These are phyloP conservation scores for Cairneyella variabilis DNA, from an alignment of 495 filamentous ascomycete species.

Conservation along the genomic window DNA sequence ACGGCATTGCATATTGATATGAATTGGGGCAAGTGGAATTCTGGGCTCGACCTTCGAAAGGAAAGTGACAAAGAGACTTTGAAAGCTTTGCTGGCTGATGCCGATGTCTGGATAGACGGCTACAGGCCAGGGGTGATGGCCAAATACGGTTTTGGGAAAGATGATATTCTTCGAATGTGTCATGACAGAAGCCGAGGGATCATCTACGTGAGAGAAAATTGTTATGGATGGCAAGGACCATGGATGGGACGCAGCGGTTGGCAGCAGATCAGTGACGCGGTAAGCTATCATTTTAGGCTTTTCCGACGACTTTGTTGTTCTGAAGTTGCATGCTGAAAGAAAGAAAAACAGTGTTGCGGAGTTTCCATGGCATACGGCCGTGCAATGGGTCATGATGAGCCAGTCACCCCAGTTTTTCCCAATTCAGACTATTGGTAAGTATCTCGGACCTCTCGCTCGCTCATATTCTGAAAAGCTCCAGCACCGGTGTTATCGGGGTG, in stretches of 20 bases:
- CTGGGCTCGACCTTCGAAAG: constrained; percentile 41
- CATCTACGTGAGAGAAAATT: constrained; percentile 68
- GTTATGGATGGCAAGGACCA: constrained; percentile 56
- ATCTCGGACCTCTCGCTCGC: too few relatives aligned
- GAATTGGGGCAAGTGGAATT: constrained; percentile 55
- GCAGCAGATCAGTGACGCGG: constrained; percentile 49
- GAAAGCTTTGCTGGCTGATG: constrained; percentile 49
- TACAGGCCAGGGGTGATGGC: constrained; percentile 62
- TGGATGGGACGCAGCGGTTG: constrained; percentile 47
- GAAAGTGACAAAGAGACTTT: constrained; percentile 37
- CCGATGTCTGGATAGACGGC: constrained; percentile 57
- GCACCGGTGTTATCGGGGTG: constrained; percentile 25
- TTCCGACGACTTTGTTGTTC: neutral
- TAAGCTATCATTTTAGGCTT: neutral
- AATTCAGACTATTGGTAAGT: constrained; percentile 33
- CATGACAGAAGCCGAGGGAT: constrained; percentile 51
- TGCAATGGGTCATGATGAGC: constrained; percentile 16
- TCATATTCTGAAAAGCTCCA: too few relatives aligned
- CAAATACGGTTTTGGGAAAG: constrained; percentile 56
- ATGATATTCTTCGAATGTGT: constrained; percentile 45
- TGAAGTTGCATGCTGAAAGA: too few relatives aligned
- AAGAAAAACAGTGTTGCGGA: neutral
- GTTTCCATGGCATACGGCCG: constrained; percentile 9
- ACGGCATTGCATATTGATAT: constrained; percentile 43
- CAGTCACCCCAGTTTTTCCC: constrained; percentile 31